A percentile compares a stretch with the other conserved stretches of the same genome.
phyloP scores from a whole-genome alignment of 805 yeast species.

The Candida pseudofarinosa region DNA sequence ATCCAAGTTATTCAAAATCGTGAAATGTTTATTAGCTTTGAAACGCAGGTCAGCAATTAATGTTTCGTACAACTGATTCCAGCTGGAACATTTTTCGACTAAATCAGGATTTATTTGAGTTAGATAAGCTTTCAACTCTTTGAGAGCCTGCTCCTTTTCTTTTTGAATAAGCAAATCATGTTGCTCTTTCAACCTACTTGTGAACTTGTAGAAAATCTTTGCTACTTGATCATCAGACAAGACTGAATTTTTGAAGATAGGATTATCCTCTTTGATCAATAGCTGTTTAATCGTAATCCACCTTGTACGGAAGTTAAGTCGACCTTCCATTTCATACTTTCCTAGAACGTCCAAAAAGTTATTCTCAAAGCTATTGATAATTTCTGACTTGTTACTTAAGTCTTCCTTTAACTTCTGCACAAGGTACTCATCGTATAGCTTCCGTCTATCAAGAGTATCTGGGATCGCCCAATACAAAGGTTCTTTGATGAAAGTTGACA shows the following conservation, averaged over 20 bases:
- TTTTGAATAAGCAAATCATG: constrained; percentile 19
- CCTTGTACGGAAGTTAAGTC: constrained; percentile 53
- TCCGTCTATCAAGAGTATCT: constrained; percentile 58
- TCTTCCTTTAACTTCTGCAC: constrained; percentile 41
- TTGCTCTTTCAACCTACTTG: constrained; percentile 32
- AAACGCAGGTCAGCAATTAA: constrained; percentile 48
- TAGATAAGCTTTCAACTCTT: constrained; percentile 51
- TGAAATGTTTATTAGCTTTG: constrained; percentile 55
- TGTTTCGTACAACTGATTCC: constrained; percentile 35
- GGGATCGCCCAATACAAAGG: constrained; percentile 65
- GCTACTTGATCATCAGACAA: constrained; percentile 55
- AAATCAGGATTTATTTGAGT: constrained; percentile 27
- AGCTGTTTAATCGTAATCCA: constrained; percentile 57
- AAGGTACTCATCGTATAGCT: constrained; percentile 62
- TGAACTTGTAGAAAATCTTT: constrained; percentile 50
- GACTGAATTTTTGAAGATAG: constrained; percentile 58
- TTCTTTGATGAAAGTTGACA: constrained; percentile 53
- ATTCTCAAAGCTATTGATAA: constrained; percentile 51
- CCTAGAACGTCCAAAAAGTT: constrained; percentile 50
- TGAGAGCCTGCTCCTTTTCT: constrained; percentile 45
- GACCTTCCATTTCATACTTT: constrained; percentile 23
- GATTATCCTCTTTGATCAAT: constrained; percentile 56
- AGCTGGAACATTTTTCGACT: constrained; percentile 24
- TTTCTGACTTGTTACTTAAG: constrained; percentile 46
- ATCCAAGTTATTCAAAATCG: constrained; percentile 53